Conservation (phyloP, 192 early-diverging fungal species). For the Entrophospora sp. region DNA sequence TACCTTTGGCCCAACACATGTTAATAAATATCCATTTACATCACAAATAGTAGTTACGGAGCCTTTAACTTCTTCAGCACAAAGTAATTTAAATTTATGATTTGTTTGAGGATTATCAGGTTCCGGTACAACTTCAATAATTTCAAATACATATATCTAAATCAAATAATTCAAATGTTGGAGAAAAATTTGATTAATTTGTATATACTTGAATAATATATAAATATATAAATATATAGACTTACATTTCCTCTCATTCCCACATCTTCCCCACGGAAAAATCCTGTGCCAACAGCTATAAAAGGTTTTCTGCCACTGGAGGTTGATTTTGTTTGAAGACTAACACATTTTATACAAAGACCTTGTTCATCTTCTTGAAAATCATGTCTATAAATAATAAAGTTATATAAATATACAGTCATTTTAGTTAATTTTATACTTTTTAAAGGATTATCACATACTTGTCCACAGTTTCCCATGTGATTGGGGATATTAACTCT, state of each 20-base stretch:
- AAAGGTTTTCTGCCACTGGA: conserved; percentile 76
- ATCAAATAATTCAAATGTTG: neutral
- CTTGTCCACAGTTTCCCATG: conserved; percentile 89
- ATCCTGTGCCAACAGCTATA: conserved; percentile 81
- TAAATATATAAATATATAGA: neutral
- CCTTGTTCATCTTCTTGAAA: conserved; percentile 84
- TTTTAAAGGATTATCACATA: no score
- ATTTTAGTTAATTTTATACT: no score
- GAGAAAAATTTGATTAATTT: neutral
- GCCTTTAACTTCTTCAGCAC: conserved; percentile 75
- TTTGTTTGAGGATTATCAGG: conserved; percentile 88
- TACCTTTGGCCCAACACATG: conserved; percentile 83
- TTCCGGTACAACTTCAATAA: conserved; percentile 96
- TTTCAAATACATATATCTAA: conserved; percentile 83
- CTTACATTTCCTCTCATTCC: conserved; percentile 72
- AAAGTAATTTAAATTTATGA: conserved; percentile 81
- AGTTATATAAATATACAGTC: conserved; percentile 20
- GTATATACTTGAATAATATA: conserved; percentile 1
- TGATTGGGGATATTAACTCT: conserved; percentile 86
- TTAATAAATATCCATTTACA: conserved; percentile 77
- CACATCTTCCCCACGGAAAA: conserved; percentile 85
- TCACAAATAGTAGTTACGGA: conserved; percentile 79
- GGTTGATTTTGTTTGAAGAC: conserved; percentile 78
- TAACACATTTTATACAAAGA: conserved; percentile 63
- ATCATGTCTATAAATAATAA: conserved; percentile 27